phyloP scores from a whole-genome alignment of 768 basidiomycete species.

The Amanita jacksonii region DNA sequence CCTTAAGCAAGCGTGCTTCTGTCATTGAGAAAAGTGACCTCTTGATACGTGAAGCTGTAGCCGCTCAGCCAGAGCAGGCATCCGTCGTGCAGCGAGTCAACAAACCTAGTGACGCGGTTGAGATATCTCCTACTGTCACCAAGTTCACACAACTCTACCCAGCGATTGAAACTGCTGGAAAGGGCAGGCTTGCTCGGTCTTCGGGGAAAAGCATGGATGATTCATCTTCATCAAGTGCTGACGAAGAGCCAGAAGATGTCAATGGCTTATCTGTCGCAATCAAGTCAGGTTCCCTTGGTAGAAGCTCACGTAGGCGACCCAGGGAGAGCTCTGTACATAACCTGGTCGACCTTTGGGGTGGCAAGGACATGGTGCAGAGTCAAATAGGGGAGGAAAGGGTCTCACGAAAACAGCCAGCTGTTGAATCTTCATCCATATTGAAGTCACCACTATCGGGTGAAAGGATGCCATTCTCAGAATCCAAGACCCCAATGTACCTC shows the following conservation, averaged over 20 bases:
- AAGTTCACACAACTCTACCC: constrained; percentile 29
- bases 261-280: constrained; percentile 19
- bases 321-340: constrained; percentile 82
- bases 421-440: neutral
- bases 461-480: neutral
- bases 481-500: neutral
- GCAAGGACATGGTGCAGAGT: constrained; percentile 26
- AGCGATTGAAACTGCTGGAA: constrained; percentile 20
- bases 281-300: constrained; percentile 15
- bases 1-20: constrained; percentile 66
- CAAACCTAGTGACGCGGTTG: constrained; percentile 12
- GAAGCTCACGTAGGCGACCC: constrained; percentile 34
- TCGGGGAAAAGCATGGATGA: neutral
- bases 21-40: constrained; percentile 42
- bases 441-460: neutral
- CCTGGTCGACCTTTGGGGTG: constrained; percentile 71
- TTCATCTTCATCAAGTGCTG: constrained; percentile 44
- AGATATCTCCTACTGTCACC: constrained; percentile 27
- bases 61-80: constrained; percentile 26
- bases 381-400: constrained; percentile 9
- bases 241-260: constrained; percentile 47
- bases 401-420: neutral
- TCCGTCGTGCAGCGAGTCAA: constrained; percentile 8
- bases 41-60: constrained; percentile 27
- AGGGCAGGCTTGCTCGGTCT: constrained; percentile 2